These are phyloP conservation scores for Fagopyrum homotropicum DNA, from an alignment of 148 eudicot genomes.

Conservation along the genomic window DNA sequence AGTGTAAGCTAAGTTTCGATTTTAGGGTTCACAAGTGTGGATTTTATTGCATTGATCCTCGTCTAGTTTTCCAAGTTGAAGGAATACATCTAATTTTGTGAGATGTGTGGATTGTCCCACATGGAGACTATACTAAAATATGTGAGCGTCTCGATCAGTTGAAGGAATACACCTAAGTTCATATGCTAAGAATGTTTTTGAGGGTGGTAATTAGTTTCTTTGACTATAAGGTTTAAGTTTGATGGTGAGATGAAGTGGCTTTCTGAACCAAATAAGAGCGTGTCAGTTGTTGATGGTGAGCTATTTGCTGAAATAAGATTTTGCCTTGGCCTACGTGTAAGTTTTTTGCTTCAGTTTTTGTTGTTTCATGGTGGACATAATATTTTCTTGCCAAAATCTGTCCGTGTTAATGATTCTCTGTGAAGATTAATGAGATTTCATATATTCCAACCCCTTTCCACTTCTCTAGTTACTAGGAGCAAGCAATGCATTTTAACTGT, in stretches of 20 bases:
- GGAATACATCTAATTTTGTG: background rate
- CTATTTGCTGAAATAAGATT: background rate
- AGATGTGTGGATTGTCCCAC: background rate
- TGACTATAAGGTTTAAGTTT: background rate
- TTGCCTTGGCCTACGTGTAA: background rate
- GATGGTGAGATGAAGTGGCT: background rate
- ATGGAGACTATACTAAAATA: background rate
- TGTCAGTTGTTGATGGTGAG: background rate
- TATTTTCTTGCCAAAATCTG: background rate
- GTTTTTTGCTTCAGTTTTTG: background rate
- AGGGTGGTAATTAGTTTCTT: background rate
- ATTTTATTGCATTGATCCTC: background rate
- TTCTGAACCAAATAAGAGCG: background rate
- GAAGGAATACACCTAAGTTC: no score
- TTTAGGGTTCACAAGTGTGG: slow-evolving; percentile 2
- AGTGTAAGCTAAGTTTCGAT: background rate
- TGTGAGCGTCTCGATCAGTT: no score
- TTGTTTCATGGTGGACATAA: background rate
- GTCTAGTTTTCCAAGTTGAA: background rate
- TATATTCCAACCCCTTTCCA: background rate
- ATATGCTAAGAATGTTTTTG: no score
- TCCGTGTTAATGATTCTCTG: background rate
- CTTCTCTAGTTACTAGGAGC: background rate
- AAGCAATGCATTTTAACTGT: background rate
- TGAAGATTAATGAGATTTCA: background rate